Evolutionary conservation across 75 land plant species (phyloP), one percentile per base, ranked within the genome.

Genomic region (Adiantum capillusveneris): DNA sequence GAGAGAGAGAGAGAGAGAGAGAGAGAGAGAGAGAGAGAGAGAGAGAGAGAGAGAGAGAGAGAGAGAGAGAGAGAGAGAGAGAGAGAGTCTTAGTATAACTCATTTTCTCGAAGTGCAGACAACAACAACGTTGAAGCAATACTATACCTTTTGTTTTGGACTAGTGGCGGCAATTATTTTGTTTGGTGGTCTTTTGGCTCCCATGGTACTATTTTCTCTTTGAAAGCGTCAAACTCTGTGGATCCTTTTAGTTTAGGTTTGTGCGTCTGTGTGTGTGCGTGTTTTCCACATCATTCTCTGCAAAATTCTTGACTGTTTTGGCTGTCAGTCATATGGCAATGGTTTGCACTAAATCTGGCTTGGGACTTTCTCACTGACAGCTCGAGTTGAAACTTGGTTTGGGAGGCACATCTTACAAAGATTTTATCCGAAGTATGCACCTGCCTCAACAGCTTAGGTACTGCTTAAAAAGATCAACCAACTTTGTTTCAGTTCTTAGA

Each of bases 141-240:
- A 93, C 57, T 93, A 88, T 65, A 90, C 83, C 16, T 74, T 84
- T 21, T 93, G 98, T 62, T 79, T 85, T 52, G 62, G 78, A 27
- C 76, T 93, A 13, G 82, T 89, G 60, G 75, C 79, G 17, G 90
- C 83, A 25, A 73, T 89, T 37, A 86, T 93, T 19, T 42, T 93
- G 34, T 93, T 93, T 81, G 98, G 96, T 22, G 98, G 98, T 11
- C 79, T 93, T 48, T 79, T 93, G 50, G 95, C 98, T 39, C 98
- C 98, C 17, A 60, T 75, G 53, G 97, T 92, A 75, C 79, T 5
- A 34, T 5, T 34, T 34, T 34, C 37, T 5, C n/a, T n/a, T n/a
- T n/a, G n/a, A n/a, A n/a, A n/a, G n/a, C n/a, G n/a, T n/a, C n/a
- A n/a, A n/a, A n/a, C n/a, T n/a, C n/a, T n/a, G n/a, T n/a, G n/a